Evolutionary conservation across 129 eudicot species (phyloP).

Genomic region (Gnaphalium uliginosum): DNA sequence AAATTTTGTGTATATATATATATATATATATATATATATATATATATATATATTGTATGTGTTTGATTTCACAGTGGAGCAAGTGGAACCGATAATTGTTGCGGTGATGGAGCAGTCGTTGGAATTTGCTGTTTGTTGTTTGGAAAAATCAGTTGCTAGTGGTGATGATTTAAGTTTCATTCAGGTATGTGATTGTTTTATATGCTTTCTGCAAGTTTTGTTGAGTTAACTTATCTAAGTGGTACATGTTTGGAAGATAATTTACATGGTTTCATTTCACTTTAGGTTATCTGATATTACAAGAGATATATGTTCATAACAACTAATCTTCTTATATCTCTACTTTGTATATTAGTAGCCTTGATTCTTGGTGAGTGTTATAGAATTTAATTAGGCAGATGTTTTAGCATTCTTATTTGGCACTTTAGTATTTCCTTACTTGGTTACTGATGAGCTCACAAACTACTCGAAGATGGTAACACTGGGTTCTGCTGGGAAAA

Average conservation of each 20-base stretch:
- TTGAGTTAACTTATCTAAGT: conserved; percentile 9
- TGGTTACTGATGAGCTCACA: conserved; percentile 21
- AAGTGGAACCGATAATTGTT: conserved; percentile 62
- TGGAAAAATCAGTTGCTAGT: conserved; percentile 56
- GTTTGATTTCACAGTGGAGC: conserved; percentile 51
- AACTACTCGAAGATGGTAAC: not conserved
- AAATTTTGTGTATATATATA: not conserved
- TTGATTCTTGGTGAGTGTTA: conserved; percentile 4
- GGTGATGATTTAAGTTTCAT: conserved; percentile 49
- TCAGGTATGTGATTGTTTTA: conserved; percentile 54
- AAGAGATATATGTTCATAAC: not conserved
- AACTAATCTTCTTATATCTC: not conserved
- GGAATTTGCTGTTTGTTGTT: conserved; percentile 73
- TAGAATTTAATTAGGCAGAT: conserved; percentile 3
- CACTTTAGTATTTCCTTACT: not conserved
- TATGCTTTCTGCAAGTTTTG: not conserved
- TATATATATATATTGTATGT: conserved; percentile 2
- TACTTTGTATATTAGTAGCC: not conserved
- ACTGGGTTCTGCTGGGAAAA: not conserved
- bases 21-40: not conserved
- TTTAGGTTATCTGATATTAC: not conserved
- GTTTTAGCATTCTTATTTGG: conserved; percentile 1
- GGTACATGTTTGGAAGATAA: conserved; percentile 7
- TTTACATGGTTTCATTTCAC: conserved; percentile 1
- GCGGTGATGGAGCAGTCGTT: conserved; percentile 72